Evolutionary conservation across 768 basidiomycete genomes (phyloP).

Genomic region (Sarcomyxa edulis): DNA sequence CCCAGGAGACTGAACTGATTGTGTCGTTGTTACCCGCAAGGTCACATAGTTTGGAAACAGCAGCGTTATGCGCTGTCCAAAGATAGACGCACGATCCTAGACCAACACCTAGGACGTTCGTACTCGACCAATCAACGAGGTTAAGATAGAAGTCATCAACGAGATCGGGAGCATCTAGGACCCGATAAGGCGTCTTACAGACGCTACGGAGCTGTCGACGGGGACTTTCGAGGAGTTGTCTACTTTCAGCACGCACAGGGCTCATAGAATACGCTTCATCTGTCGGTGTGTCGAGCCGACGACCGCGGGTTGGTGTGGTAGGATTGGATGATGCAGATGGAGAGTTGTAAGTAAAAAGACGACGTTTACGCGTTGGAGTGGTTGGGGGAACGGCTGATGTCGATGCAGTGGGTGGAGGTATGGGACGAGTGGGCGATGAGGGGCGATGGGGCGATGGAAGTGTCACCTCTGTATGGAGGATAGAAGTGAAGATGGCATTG

Average conservation of each 20-base stretch:
- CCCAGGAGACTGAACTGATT: slow-evolving; percentile 90
- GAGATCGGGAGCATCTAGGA: slow-evolving; percentile 94
- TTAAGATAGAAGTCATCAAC: slow-evolving; percentile 99
- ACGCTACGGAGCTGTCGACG: slow-evolving; percentile 76
- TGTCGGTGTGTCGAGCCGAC: slow-evolving; percentile 73
- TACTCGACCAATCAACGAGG: slow-evolving; percentile 94
- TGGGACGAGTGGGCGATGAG: slow-evolving; percentile 52
- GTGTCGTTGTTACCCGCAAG: slow-evolving; percentile 61
- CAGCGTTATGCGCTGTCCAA: slow-evolving; percentile 93
- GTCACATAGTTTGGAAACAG: slow-evolving; percentile 90
- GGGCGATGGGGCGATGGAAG: slow-evolving; percentile 61
- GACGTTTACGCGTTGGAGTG: slow-evolving; percentile 45
- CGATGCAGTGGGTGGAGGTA: slow-evolving; percentile 33
- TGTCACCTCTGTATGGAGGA: slow-evolving; percentile 75
- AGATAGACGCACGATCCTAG: slow-evolving; percentile 91
- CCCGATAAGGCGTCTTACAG: slow-evolving; percentile 93
- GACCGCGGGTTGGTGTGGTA: slow-evolving; percentile 40
- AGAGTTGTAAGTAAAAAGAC: slow-evolving; percentile 66
- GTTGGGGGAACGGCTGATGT: slow-evolving; percentile 32
- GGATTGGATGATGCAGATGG: slow-evolving; percentile 57
- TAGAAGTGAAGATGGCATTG: slow-evolving; percentile 73
- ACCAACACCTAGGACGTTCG: slow-evolving; percentile 92
- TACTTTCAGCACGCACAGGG: slow-evolving; percentile 81
- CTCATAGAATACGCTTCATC: slow-evolving; percentile 89
- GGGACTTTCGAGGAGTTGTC: slow-evolving; percentile 79